phyloP scores from a whole-genome alignment of 2,329 filamentous ascomycete genomes.

The Decorospora gaudefroyi region DNA sequence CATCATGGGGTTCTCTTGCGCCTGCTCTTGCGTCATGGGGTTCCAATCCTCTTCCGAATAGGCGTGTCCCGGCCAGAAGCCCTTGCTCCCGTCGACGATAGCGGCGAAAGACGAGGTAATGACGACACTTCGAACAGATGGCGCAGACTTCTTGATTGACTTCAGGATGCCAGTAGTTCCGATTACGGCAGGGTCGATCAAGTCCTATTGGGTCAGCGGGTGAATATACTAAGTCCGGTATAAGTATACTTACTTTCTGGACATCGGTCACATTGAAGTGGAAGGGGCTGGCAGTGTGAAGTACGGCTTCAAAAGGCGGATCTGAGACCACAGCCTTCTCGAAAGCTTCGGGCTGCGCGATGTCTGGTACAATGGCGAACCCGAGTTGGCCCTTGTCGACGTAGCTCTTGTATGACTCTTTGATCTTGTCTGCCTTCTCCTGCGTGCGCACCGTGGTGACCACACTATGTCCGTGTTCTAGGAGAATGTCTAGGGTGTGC shows the following conservation, averaged over 20 bases:
- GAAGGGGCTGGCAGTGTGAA: conserved; percentile 62
- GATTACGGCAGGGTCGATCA: conserved; percentile 65
- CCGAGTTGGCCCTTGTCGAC: conserved; percentile 61
- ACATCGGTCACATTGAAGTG: conserved; percentile 74
- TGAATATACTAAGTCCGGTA: fast-evolving
- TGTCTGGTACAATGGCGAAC: conserved; percentile 72
- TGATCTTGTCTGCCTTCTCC: conserved; percentile 65
- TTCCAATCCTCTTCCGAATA: conserved; percentile 64
- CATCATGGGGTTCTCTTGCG: conserved; percentile 48
- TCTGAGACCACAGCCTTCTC: conserved; percentile 62
- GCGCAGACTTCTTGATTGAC: conserved; percentile 55
- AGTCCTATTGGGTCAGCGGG: conserved; percentile 41
- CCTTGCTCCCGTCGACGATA: conserved; percentile 62
- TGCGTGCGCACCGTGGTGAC: conserved; percentile 66
- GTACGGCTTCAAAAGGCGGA: conserved; percentile 70
- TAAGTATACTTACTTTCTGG: conserved; percentile 57
- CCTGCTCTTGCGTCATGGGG: conserved; percentile 58
- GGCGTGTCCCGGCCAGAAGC: conserved; percentile 53
- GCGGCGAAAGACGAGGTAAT: conserved; percentile 72
- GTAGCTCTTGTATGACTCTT: conserved; percentile 56
- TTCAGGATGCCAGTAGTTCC: conserved; percentile 67
- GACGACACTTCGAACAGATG: conserved; percentile 72
- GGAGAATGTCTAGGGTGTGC: conserved; percentile 64
- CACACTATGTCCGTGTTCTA: conserved; percentile 62
- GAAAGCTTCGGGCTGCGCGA: conserved; percentile 71